Conservation (phyloP, 805 yeast species). For the Cyberlindnera misumaiensis region DNA sequence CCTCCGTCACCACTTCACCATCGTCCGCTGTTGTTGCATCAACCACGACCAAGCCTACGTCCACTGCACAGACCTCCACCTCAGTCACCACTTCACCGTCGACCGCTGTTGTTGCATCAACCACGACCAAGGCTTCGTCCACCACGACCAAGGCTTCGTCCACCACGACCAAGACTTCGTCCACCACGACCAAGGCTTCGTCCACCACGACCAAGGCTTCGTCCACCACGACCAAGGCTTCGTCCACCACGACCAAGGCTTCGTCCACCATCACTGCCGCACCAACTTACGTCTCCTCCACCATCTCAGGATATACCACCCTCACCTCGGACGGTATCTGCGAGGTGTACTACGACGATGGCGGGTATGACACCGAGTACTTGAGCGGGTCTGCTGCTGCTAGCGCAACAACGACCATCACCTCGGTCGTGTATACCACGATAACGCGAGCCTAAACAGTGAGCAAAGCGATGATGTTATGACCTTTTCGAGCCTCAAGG, state of each 20-base stretch:
- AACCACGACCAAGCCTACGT: background rate
- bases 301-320: conserved; percentile 1
- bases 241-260: conserved; percentile 1
- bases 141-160: conserved; percentile 2
- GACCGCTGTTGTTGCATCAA: conserved; percentile 1
- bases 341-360: conserved; percentile 22
- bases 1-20: background rate
- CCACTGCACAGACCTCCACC: background rate
- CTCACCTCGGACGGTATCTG: conserved; percentile 19
- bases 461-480: no score
- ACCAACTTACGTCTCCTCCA: conserved; percentile 1
- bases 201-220: background rate
- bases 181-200: conserved; percentile 1
- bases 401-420: conserved; percentile 22
- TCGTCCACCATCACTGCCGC: conserved; percentile 3
- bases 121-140: background rate
- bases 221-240: conserved; percentile 2
- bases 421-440: conserved; percentile 19
- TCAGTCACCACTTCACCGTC: conserved; percentile 1
- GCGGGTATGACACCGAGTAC: conserved; percentile 13
- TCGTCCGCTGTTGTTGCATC: conserved; percentile 1
- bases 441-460: no score
- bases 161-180: background rate
- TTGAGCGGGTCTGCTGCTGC: conserved; percentile 24
- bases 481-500: no score